Evolutionary conservation across 1,284 basidiomycete species (phyloP), one percentile per base, ranked within the genome.

Genomic region (Sanguinoderma infundibulare): DNA sequence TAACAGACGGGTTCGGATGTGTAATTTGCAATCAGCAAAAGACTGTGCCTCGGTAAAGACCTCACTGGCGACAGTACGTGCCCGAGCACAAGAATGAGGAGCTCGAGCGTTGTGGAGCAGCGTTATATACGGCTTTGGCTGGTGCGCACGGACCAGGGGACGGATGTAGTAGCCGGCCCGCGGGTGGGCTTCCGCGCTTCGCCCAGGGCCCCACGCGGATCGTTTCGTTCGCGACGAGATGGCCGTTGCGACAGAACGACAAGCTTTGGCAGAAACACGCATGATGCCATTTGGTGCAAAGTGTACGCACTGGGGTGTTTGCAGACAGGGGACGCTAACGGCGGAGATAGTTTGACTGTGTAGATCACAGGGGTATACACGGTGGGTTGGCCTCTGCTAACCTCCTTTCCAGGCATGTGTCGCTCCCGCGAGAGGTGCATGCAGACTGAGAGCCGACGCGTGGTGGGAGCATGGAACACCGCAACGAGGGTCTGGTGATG

Each of bases 1-100:
- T 63, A 66, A 71, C 69, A 72, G 74, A 75, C 74, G 74, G 67
- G 73, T 75, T 73, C 74, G 74, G 74, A 75, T 73, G 73, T 74
- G 74, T 75, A 92, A 91, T 92, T 92, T 92, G 90, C 90, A 92
- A 92, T 90, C 87, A 92, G 90, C 90, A 92, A 92, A 91, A 90
- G 85, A 91, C 90, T 91, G 88, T 71, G 71, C 72, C 69, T 73
- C 90, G 87, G 90, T 92, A 89, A 82, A 86, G 82, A 92, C 90
- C 88, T 92, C 90, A 92, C 90, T 91, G 87, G 87, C 88, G 88
- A 90, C 72, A 67, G 88, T 90, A 89, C 90, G 87, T 90, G 89
- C 90, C 90, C 90, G 89, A 91, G 90, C 90, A 91, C 90, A 91
- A 92, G 89, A 90, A 88, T 90, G 72, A 64, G 66, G 68, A 71